Percentiles rank a stretch among this genome's conserved stretches.
Evolutionary conservation across 116 monocot species (phyloP).

Genomic region (Cymodocea nodosa): DNA sequence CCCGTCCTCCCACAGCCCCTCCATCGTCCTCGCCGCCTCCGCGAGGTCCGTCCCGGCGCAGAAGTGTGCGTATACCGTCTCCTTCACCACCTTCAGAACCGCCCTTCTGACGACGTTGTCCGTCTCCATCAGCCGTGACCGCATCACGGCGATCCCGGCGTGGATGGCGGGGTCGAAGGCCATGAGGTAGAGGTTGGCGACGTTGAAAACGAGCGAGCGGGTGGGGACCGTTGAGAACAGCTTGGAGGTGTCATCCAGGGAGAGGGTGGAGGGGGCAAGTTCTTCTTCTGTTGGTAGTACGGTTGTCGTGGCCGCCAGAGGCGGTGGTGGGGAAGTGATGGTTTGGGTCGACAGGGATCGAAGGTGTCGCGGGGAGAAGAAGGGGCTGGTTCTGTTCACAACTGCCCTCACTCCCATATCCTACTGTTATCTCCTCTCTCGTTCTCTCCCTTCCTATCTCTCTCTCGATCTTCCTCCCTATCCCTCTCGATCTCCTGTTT

Average conservation of each 20-base stretch:
- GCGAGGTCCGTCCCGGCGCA: slow-evolving; percentile 61
- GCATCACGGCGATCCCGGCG: slow-evolving; percentile 23
- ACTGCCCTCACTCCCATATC: no score
- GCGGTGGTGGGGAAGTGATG: neutral
- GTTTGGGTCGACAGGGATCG: neutral
- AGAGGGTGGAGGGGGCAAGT: slow-evolving; percentile 4
- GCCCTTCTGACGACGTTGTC: slow-evolving; percentile 6
- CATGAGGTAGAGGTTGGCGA: slow-evolving; percentile 44
- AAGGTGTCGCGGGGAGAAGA: no score
- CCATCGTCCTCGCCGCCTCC: slow-evolving; percentile 42
- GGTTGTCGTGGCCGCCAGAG: neutral
- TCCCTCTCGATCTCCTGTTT: no score
- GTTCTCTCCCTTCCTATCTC: no score
- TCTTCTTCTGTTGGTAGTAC: no score
- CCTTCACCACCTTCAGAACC: slow-evolving; percentile 27
- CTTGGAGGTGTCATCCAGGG: slow-evolving; percentile 32
- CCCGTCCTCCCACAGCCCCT: slow-evolving; percentile 38
- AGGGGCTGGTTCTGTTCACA: no score
- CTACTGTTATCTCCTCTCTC: no score
- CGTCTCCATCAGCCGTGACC: slow-evolving; percentile 13
- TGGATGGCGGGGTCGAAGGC: slow-evolving; percentile 27
- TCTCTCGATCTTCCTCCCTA: no score
- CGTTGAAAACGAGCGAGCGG: slow-evolving; percentile 18
- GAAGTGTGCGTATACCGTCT: slow-evolving; percentile 66
- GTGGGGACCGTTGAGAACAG: slow-evolving; percentile 47